phyloP scores from a whole-genome alignment of 2,329 filamentous ascomycete species.

The Graphilbum ipis-grandicollis region DNA sequence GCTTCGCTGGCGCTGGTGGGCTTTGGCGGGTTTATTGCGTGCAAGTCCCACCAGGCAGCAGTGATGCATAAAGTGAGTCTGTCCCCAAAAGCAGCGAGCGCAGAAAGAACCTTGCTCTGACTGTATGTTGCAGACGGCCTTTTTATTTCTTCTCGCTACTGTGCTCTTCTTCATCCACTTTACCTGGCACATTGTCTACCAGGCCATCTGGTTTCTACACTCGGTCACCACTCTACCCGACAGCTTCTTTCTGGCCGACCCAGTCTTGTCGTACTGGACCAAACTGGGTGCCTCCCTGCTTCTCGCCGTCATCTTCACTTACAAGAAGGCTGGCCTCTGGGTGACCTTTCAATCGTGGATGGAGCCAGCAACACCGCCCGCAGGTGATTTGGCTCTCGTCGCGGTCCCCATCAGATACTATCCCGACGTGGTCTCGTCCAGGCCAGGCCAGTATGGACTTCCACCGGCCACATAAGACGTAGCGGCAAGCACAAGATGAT shows the following conservation, averaged over 20 bases:
- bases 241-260: conserved; percentile 4
- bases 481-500: no score
- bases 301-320: conserved; percentile 10
- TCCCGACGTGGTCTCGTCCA: no score
- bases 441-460: no score
- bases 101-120: neutral
- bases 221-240: neutral
- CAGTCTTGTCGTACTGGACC: conserved; percentile 8
- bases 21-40: no score
- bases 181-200: conserved; percentile 7
- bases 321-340: conserved; percentile 13
- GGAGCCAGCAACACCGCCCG: neutral
- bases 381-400: neutral
- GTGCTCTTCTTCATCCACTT: conserved; percentile 14
- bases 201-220: conserved; percentile 4
- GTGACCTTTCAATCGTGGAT: conserved; percentile 9
- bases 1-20: no score
- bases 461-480: no score
- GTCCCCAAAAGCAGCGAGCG: neutral
- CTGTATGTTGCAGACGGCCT: conserved; percentile 9
- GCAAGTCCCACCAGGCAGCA: no score
- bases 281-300: conserved; percentile 11
- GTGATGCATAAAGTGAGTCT: no score
- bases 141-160: conserved; percentile 17
- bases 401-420: no score